phyloP scores from a whole-genome alignment of 2,329 filamentous ascomycete species.

The Nectriaceae sp. region DNA sequence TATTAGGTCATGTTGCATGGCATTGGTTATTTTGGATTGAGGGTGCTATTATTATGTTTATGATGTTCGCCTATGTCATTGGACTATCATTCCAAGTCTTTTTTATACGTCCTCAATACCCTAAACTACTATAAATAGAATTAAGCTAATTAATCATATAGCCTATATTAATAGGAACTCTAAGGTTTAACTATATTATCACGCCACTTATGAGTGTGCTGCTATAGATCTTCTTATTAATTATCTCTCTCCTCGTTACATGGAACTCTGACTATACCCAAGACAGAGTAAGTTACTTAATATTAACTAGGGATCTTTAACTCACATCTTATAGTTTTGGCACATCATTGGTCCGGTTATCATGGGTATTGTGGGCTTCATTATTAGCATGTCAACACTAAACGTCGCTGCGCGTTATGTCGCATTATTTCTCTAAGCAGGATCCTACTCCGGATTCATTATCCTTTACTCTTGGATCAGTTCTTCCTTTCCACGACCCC shows the following conservation, averaged over 20 bases:
- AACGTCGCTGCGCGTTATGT: conserved; percentile 60
- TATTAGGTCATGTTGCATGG: conserved; percentile 57
- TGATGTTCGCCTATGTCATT: conserved; percentile 61
- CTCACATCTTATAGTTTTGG: conserved; percentile 47
- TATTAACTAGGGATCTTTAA: background rate
- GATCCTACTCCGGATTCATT: conserved; percentile 59
- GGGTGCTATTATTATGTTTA: conserved; percentile 61
- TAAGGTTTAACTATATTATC: conserved; percentile 53
- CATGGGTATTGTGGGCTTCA: conserved; percentile 56
- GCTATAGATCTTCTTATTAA: conserved; percentile 60
- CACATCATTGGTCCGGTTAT: conserved; percentile 57
- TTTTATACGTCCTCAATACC: conserved; percentile 41
- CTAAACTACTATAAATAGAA: background rate
- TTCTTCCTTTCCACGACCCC: conserved; percentile 58
- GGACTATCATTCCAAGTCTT: conserved; percentile 61
- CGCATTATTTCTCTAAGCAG: conserved; percentile 60
- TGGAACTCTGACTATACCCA: conserved; percentile 58
- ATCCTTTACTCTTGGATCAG: conserved; percentile 62
- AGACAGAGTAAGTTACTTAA: conserved; percentile 45
- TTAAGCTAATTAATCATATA: conserved; percentile 14
- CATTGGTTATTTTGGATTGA: conserved; percentile 64
- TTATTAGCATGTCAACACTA: conserved; percentile 60
- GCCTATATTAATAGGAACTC: conserved; percentile 54
- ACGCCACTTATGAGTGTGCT: conserved; percentile 58
- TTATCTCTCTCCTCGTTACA: conserved; percentile 54